Conservation (phyloP, 345 rosid species). For the Punica granatum region DNA sequence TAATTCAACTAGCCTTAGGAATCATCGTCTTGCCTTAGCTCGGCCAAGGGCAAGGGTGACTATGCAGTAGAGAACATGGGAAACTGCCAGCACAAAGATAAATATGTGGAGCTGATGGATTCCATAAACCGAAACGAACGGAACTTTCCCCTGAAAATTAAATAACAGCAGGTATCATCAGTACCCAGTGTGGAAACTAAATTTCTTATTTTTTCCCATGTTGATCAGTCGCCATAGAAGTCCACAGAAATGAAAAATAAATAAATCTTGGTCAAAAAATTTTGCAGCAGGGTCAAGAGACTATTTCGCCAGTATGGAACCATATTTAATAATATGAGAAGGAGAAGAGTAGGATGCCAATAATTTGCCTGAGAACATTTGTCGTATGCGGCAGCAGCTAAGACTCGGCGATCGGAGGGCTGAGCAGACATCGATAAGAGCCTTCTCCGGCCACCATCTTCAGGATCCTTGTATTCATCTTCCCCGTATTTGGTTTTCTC, state of each 20-base stretch:
- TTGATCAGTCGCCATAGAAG: not conserved
- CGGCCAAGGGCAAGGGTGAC: slow-evolving; percentile 57
- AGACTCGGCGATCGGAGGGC: slow-evolving; percentile 9
- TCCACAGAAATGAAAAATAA: not conserved
- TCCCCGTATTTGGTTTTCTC: not conserved
- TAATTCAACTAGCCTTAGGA: not conserved
- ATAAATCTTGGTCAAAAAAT: not conserved
- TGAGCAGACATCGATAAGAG: slow-evolving; percentile 20
- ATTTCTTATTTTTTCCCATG: not conserved
- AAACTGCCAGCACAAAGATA: slow-evolving; percentile 67
- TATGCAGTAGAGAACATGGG: slow-evolving; percentile 63
- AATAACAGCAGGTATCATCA: not conserved
- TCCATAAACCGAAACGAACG: slow-evolving; percentile 65
- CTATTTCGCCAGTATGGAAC: not conserved
- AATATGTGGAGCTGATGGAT: slow-evolving; percentile 79
- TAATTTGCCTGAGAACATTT: slow-evolving; percentile 7
- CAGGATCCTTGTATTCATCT: not conserved
- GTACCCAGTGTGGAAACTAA: not conserved
- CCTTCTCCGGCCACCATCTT: slow-evolving; percentile 26
- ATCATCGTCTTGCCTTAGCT: slow-evolving; percentile 39
- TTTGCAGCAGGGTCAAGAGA: not conserved
- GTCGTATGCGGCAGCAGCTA: slow-evolving; percentile 2
- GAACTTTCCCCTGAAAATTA: slow-evolving; percentile 49
- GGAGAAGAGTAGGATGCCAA: not conserved
- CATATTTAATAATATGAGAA: not conserved